Base-by-base conservation (phyloP, 441 rosid species). In the Omphalea diandra region DNA sequence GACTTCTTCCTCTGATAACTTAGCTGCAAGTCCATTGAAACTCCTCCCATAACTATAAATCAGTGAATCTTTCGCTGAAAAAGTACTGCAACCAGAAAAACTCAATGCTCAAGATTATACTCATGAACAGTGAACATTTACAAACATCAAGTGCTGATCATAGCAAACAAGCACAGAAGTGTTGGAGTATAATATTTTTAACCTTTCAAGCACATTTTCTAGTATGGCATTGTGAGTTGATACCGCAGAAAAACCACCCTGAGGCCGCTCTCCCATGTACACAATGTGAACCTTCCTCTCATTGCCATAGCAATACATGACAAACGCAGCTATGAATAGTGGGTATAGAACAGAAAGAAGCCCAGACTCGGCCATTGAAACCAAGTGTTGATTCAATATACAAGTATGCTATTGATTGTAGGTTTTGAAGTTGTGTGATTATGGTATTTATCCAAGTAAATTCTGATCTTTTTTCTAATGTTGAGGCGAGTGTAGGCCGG, bases 21-120 rank as follows among this genome's bases (percentile, higher is more conserved):
- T 85, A 44, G 96, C 96, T 2, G 93, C 91, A 22, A 93, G 91
- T 24, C 96, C 97, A 6, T 89, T 80, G 85, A 93, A 85, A 75
- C 83, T 84, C 77, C 83, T 86, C 14, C 96, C 89, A 46, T 82
- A 83, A 56, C 80, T 83, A 60, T 93, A 87, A 49, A 56, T 70
- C n/a, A 88, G 73, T 12, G 70, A 79, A 49, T 85, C 83, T 65
- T 78, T 70, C 17, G 85, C 82, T 11, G 60, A 58, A n/a, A 68
- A 38, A 68, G 60, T 29, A 24, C 85, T 83, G 81, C 76, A 65
- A 56, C 60, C 20, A 6, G 9, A 10, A 20, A 36, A 53, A 53
- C 5, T 44, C 35, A 33, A 43, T 7, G 2, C 49, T 2, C 7
- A 12, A 32, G n/a, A 58, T 12, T 29, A 33, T 33, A 32, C 41